Evolutionary conservation across 345 rosid species (phyloP).

Genomic region (Cochlearia excelsa): DNA sequence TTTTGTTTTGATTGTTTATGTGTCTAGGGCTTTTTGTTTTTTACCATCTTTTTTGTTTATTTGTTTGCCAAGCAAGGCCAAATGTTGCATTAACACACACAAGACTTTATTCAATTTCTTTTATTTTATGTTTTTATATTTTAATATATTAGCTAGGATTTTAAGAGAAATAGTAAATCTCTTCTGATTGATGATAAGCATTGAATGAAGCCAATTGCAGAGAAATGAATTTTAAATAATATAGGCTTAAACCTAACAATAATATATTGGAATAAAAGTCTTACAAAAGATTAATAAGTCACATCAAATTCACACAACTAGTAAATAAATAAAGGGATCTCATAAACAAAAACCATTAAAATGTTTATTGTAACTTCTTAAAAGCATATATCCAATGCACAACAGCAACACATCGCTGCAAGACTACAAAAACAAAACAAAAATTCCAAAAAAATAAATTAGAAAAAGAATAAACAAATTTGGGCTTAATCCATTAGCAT

Average conservation of each 20-base stretch:
- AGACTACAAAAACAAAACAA: slow-evolving; percentile 26
- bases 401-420: slow-evolving; percentile 40
- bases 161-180: no score
- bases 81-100: slow-evolving; percentile 1
- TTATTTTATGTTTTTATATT: no score
- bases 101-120: no score
- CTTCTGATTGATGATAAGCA: no score
- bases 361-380: slow-evolving; percentile 1
- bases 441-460: background rate
- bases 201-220: no score
- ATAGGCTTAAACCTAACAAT: no score
- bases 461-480: background rate
- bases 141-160: no score
- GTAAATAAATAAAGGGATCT: no score
- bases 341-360: slow-evolving; percentile 1
- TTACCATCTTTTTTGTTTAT: background rate
- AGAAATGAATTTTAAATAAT: no score
- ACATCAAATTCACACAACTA: background rate
- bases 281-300: slow-evolving; percentile 16
- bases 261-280: background rate
- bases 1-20: slow-evolving; percentile 1
- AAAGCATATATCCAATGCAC: slow-evolving; percentile 35
- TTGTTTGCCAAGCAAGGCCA: slow-evolving; percentile 17
- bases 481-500: no score
- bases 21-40: background rate